These are phyloP conservation scores for Beauveria sp. DNA, from an alignment of 2,329 filamentous ascomycete genomes.

Conservation along the genomic window DNA sequence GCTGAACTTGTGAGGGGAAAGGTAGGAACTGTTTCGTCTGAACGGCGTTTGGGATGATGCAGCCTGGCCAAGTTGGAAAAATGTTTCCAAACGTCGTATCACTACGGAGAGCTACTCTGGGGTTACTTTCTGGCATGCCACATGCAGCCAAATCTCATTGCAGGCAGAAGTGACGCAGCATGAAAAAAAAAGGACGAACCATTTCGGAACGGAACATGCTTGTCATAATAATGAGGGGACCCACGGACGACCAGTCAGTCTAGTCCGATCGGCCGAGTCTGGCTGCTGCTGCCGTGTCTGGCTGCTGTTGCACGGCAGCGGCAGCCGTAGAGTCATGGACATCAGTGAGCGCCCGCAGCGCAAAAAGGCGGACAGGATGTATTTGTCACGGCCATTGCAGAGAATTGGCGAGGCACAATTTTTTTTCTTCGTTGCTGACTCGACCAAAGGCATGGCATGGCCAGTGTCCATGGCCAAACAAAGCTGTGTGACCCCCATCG, in stretches of 20 bases:
- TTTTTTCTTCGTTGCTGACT: no score
- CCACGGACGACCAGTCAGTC: background rate
- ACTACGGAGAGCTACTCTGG: background rate
- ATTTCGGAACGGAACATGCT: no score
- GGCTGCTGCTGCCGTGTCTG: background rate
- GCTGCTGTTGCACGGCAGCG: background rate
- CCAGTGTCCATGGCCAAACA: background rate
- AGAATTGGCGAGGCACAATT: no score
- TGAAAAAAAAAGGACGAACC: no score
- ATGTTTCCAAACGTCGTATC: background rate
- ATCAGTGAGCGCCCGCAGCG: no score
- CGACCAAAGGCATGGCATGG: background rate
- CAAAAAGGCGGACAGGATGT: no score
- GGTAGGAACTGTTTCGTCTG: background rate
- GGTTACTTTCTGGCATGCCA: no score
- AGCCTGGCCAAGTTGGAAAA: no score
- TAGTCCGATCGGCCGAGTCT: conserved; percentile 8
- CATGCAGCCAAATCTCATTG: no score
- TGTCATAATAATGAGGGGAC: background rate
- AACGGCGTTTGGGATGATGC: background rate
- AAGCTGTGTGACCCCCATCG: background rate
- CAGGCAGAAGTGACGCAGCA: no score
- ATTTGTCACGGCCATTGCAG: no score
- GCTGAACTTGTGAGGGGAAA: background rate
- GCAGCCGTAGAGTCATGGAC: no score